Percentiles rank a stretch among this genome's conserved stretches.
phyloP scores from a whole-genome alignment of 306 rosid species.

The Dicorynia guianensis region DNA sequence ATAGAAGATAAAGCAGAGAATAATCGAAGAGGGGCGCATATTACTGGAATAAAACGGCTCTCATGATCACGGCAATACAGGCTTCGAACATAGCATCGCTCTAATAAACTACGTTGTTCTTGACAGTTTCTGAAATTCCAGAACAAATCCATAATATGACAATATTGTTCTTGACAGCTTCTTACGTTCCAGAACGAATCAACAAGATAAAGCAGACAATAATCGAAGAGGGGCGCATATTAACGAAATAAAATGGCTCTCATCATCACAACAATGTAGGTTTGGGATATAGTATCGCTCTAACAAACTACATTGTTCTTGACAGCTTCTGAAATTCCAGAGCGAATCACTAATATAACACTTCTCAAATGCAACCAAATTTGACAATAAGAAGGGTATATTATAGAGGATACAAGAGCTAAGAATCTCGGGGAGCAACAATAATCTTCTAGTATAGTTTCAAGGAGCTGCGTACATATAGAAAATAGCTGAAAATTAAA shows the following conservation, averaged over 20 bases:
- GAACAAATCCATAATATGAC: no score
- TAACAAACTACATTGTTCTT: slow-evolving; percentile 30
- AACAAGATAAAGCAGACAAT: neutral
- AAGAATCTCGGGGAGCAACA: slow-evolving; percentile 35
- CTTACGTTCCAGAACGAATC: neutral
- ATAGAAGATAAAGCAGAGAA: no score
- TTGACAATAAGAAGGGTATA: slow-evolving; percentile 7
- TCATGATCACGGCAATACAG: slow-evolving; percentile 3
- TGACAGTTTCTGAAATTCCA: slow-evolving; percentile 29
- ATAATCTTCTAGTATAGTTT: slow-evolving; percentile 12
- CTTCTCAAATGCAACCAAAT: neutral
- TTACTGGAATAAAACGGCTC: slow-evolving; percentile 13
- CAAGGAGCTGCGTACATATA: slow-evolving; percentile 29
- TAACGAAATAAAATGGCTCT: slow-evolving; percentile 18
- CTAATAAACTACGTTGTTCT: slow-evolving; percentile 30
- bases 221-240: neutral
- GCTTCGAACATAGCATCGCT: slow-evolving; percentile 9
- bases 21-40: neutral
- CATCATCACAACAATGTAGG: slow-evolving; percentile 4
- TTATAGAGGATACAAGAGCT: neutral
- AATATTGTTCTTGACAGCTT: no score
- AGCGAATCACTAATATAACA: slow-evolving; percentile 2
- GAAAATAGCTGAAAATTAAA: slow-evolving; percentile 18
- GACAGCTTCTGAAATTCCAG: slow-evolving; percentile 29
- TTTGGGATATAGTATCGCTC: slow-evolving; percentile 7